These are phyloP conservation scores for Letharia columbiana DNA, from an alignment of 495 filamentous ascomycete species.

Conservation along the genomic window DNA sequence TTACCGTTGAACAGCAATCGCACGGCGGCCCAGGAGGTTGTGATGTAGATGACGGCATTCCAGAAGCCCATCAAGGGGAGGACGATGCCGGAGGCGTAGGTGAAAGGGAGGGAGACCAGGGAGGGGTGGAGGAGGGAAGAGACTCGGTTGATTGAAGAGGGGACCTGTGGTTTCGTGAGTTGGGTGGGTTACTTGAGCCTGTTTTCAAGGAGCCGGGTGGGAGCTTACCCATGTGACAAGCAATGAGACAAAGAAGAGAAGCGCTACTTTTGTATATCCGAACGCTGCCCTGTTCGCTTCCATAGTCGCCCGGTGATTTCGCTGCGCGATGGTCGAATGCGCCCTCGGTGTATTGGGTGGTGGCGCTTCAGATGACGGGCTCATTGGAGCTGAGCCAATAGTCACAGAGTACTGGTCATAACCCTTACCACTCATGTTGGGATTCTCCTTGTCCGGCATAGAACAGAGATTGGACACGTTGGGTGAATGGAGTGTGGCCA, in stretches of 20 bases:
- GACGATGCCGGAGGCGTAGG: slow-evolving; percentile 63
- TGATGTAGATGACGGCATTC: slow-evolving; percentile 81
- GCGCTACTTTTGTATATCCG: slow-evolving; percentile 73
- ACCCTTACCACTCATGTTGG: not conserved
- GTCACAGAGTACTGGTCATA: slow-evolving; percentile 22
- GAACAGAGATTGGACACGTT: not conserved
- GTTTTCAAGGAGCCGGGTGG: not conserved
- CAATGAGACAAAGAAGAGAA: slow-evolving; percentile 74
- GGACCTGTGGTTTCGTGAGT: slow-evolving; percentile 39
- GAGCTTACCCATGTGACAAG: slow-evolving; percentile 65
- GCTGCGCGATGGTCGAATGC: not conserved
- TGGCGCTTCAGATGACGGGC: not conserved
- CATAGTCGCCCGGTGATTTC: slow-evolving; percentile 9
- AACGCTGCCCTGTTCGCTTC: slow-evolving; percentile 44
- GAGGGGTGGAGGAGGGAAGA: slow-evolving; percentile 55
- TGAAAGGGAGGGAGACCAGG: slow-evolving; percentile 48
- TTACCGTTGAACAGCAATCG: slow-evolving; percentile 2
- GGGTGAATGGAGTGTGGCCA: slow-evolving; percentile 2
- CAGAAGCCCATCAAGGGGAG: slow-evolving; percentile 82
- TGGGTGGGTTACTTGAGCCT: not conserved
- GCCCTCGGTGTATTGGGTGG: not conserved
- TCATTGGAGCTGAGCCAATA: slow-evolving; percentile 13
- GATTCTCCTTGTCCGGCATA: not conserved
- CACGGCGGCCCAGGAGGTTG: slow-evolving; percentile 39
- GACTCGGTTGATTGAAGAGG: slow-evolving; percentile 71